Evolutionary conservation across 148 eudicot genomes (phyloP).

Genomic region (Amaranthus palmeri): DNA sequence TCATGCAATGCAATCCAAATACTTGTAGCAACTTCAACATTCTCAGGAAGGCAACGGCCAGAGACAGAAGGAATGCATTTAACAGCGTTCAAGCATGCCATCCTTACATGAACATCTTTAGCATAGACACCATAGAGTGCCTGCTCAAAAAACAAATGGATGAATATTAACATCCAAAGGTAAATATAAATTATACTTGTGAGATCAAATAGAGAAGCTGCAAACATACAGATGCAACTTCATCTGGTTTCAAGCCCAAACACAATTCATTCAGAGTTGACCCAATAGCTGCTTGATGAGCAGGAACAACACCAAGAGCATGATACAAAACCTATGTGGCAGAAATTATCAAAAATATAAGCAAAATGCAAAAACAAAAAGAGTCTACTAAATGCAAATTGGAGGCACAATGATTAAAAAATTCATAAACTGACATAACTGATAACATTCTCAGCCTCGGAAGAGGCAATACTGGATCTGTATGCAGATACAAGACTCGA

Average conservation of each 20-base stretch:
- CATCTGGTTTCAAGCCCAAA: slow-evolving; percentile 77
- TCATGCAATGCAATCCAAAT: slow-evolving; percentile 97
- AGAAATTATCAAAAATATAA: slow-evolving; percentile 13
- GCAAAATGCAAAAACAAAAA: slow-evolving; percentile 13
- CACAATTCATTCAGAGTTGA: slow-evolving; percentile 94
- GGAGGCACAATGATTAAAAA: neutral
- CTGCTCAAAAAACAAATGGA: slow-evolving; percentile 32
- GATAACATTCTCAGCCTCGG: slow-evolving; percentile 96
- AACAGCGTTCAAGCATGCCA: slow-evolving; percentile 94
- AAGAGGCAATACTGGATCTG: slow-evolving; percentile 86
- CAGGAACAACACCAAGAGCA: slow-evolving; percentile 84
- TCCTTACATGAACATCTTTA: slow-evolving; percentile 83
- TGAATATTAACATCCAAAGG: slow-evolving; percentile 2
- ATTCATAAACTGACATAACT: slow-evolving; percentile 37
- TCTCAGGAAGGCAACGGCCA: slow-evolving; percentile 64
- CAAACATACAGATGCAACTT: slow-evolving; percentile 75
- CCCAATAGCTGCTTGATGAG: slow-evolving; percentile 72
- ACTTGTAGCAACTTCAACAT: slow-evolving; percentile 82
- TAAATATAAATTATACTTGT: neutral
- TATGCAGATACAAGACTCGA: slow-evolving; percentile 71
- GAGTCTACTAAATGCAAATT: neutral
- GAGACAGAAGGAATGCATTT: slow-evolving; percentile 92
- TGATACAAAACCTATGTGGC: slow-evolving; percentile 82
- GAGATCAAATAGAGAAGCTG: neutral
- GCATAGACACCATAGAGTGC: slow-evolving; percentile 92